phyloP scores from a whole-genome alignment of 805 yeast genomes.

The Deakozyma indianensis region DNA sequence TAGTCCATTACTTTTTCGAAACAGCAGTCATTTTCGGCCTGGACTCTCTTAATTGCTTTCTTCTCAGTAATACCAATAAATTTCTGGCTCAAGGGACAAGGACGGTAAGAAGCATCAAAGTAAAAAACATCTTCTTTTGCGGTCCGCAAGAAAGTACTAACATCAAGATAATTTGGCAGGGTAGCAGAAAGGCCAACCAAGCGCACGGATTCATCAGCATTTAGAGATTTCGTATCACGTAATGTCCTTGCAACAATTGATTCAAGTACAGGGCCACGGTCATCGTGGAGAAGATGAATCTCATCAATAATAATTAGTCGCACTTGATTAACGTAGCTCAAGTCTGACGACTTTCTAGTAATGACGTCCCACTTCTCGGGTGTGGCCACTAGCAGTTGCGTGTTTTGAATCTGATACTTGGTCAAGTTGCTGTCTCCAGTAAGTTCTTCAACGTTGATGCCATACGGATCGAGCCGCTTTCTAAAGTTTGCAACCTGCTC shows the following conservation, averaged over 20 bases:
- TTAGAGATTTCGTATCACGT: conserved; percentile 25
- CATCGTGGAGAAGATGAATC: conserved; percentile 83
- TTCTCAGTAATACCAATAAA: conserved; percentile 80
- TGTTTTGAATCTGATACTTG: conserved; percentile 56
- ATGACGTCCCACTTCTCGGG: conserved; percentile 98
- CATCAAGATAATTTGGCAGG: conserved; percentile 77
- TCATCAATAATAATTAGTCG: conserved; percentile 76
- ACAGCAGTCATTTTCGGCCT: conserved; percentile 84
- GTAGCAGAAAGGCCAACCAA: conserved; percentile 87
- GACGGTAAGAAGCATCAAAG: conserved; percentile 74
- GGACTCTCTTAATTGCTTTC: conserved; percentile 58
- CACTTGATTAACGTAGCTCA: conserved; percentile 49
- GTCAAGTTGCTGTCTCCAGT: conserved; percentile 82
- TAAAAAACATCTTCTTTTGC: conserved; percentile 46
- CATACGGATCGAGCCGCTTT: conserved; percentile 48
- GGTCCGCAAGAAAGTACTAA: conserved; percentile 66
- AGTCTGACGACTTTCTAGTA: conserved; percentile 65
- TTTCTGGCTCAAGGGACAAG: conserved; percentile 84
- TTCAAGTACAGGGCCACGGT: conserved; percentile 90
- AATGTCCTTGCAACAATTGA: conserved; percentile 68
- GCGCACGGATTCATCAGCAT: conserved; percentile 38
- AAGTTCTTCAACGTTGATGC: conserved; percentile 65
- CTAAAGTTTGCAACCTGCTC: conserved; percentile 84
- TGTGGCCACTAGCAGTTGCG: conserved; percentile 80
- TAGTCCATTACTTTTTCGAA: conserved; percentile 61